phyloP scores from a whole-genome alignment of 139 green algal genomes.

The Chlamydomonas sphaeroides region DNA sequence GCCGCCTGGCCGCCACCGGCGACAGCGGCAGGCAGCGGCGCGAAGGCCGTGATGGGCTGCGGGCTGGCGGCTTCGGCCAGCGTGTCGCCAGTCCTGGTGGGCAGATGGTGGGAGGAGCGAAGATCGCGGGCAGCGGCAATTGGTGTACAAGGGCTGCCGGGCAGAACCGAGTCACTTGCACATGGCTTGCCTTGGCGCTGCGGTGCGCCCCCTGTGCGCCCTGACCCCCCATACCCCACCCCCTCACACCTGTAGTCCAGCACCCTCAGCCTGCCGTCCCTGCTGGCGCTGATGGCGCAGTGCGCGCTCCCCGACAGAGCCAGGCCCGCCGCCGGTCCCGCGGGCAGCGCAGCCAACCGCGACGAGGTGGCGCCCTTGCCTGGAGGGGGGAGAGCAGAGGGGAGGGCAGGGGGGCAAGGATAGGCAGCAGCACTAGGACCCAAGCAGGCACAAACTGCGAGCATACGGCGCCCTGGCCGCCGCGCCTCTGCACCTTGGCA shows the following conservation, averaged over 20 bases:
- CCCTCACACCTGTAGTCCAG: conserved; percentile 65
- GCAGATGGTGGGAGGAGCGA: too few relatives aligned
- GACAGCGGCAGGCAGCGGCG: conserved; percentile 12
- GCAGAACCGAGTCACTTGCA: too few relatives aligned
- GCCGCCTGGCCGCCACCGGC: background rate
- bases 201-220: too few relatives aligned
- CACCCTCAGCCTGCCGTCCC: conserved; percentile 64
- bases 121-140: too few relatives aligned
- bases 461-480: too few relatives aligned
- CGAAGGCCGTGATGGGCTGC: conserved; percentile 29
- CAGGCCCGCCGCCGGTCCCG: conserved; percentile 64
- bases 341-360: conserved; percentile 44
- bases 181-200: too few relatives aligned
- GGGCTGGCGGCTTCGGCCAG: conserved; percentile 4
- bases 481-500: too few relatives aligned
- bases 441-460: too few relatives aligned
- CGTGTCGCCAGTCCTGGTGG: background rate
- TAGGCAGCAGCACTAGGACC: too few relatives aligned
- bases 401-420: too few relatives aligned
- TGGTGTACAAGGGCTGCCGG: too few relatives aligned
- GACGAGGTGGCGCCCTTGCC: conserved; percentile 40
- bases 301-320: conserved; percentile 50
- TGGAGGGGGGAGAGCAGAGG: background rate
- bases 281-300: conserved; percentile 59
- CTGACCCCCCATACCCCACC: too few relatives aligned